A percentile compares a stretch with the other conserved stretches of the same genome.
These are phyloP conservation scores for Oxyria digyna DNA, from an alignment of 148 eudicot genomes.

Conservation along the genomic window DNA sequence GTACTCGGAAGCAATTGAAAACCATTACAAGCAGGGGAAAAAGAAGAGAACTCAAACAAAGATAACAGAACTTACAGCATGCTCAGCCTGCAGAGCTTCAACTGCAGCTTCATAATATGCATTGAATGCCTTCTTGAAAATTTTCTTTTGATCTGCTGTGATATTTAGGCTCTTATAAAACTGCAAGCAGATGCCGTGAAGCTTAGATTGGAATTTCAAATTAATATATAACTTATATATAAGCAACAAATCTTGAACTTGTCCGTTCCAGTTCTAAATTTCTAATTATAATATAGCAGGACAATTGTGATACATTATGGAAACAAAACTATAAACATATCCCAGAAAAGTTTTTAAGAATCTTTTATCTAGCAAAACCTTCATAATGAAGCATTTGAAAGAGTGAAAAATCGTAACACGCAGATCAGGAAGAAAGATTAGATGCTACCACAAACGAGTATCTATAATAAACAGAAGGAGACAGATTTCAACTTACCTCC, in stretches of 20 bases:
- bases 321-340: not conserved
- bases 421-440: not conserved
- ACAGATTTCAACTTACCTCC: conserved; percentile 32
- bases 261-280: not conserved
- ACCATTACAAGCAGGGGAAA: not conserved
- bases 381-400: not conserved
- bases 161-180: conserved; percentile 65
- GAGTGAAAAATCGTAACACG: not conserved
- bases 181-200: conserved; percentile 24
- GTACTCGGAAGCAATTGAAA: not conserved
- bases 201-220: not conserved
- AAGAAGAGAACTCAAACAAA: conserved; percentile 6
- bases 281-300: not conserved
- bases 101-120: conserved; percentile 69
- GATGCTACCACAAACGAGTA: not conserved
- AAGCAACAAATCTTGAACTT: not conserved
- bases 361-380: not conserved
- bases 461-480: not conserved
- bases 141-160: conserved; percentile 74
- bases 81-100: conserved; percentile 76
- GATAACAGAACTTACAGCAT: conserved; percentile 47
- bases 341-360: not conserved
- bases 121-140: conserved; percentile 62
- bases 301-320: not conserved
- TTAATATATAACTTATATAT: not conserved